Evolutionary conservation across 495 filamentous ascomycete genomes (phyloP).

Genomic region (Lophiostoma macrostomum): DNA sequence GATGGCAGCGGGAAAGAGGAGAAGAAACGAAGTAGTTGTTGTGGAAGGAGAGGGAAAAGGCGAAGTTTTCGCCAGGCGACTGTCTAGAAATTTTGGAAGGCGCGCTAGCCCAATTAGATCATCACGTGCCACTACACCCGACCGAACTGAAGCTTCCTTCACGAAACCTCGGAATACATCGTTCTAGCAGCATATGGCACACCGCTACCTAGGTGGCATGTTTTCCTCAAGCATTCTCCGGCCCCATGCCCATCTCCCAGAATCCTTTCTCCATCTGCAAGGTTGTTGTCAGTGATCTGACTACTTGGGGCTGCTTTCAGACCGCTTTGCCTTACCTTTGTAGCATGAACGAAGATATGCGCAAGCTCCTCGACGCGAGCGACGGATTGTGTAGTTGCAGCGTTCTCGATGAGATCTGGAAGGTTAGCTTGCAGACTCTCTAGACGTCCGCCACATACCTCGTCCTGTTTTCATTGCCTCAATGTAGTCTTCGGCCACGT

Average conservation of each 20-base stretch:
- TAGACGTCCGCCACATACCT: conserved; percentile 44
- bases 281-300: no score
- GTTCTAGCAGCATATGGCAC: no score
- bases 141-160: no score
- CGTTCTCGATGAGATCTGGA: conserved; percentile 66
- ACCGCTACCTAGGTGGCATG: no score
- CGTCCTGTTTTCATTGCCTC: conserved; percentile 65
- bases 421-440: conserved; percentile 9
- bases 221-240: not conserved
- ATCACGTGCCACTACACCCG: conserved; percentile 6
- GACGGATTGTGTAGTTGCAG: conserved; percentile 66
- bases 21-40: conserved; percentile 27
- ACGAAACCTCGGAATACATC: no score
- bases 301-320: no score
- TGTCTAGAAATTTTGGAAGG: not conserved
- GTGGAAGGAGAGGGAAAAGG: not conserved
- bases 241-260: conserved; percentile 72
- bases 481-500: conserved; percentile 72
- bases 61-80: not conserved
- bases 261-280: conserved; percentile 80
- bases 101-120: not conserved
- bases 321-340: conserved; percentile 69
- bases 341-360: conserved; percentile 78
- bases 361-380: conserved; percentile 76
- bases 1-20: conserved; percentile 32